Evolutionary conservation across 1,284 basidiomycete species (phyloP), one percentile per base, ranked within the genome.

Genomic region (Calocybe gambosa): DNA sequence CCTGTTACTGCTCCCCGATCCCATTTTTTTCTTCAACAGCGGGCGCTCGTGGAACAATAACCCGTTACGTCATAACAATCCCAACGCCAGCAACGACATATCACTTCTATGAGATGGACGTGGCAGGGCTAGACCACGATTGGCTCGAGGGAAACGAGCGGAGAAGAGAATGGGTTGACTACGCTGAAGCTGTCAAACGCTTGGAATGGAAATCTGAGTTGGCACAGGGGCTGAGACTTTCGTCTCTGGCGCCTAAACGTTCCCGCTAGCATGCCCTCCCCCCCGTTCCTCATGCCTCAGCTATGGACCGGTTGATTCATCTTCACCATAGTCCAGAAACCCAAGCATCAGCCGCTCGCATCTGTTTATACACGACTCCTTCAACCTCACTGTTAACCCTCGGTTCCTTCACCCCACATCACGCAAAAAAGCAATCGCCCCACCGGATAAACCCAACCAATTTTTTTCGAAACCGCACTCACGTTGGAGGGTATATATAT

Each of bases 51-150:
- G 56, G 56, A 46, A 56, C 55, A 31, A 58, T 58, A 19, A 58
- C 55, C 18, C 56, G 55, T 33, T 58, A 51, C 41, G 53, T 58
- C 7, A 52, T 53, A 19, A 90, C 86, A 39, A 86, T 88, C 64
- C 77, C 81, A 50, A 78, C 82, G 41, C 76, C 82, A 34, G 78
- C 85, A 42, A 77, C 84, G 47, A 89, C 80, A 35, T 90, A 89
- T 66, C 87, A 90, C 67, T 89, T 90, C 55, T 90, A 85, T 69
- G 88, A 90, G 65, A 76, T 90, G 56, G 87, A 90, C 64, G 87
- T 89, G 33, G 69, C 75, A 18, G 69, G 67, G 42, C 75, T 89
- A 46, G 87, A 89, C 54, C 70, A 76, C 52, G 80, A 84, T 49
- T 90, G 87, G 87, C 69, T 86, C 51, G 87, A 90, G 62, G 70